A percentile compares a stretch with the other conserved stretches of the same genome.
Conservation (phyloP, 495 filamentous ascomycete species). For the Cairneyella variabilis region DNA sequence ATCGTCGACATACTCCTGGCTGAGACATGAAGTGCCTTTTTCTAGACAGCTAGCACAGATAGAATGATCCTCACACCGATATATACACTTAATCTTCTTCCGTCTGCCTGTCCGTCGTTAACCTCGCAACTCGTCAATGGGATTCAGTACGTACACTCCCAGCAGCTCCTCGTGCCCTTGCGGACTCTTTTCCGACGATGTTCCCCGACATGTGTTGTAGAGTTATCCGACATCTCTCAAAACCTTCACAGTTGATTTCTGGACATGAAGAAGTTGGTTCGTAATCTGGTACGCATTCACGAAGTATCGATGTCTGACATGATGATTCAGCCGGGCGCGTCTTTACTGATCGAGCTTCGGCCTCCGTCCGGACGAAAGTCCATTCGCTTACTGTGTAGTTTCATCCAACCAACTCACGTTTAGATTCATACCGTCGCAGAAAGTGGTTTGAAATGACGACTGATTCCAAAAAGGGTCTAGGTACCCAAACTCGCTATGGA, state of each 20-base stretch:
- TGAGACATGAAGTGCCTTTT: slow-evolving; percentile 33
- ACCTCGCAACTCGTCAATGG: background rate
- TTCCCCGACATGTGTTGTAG: background rate
- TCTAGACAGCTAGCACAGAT: slow-evolving; percentile 40
- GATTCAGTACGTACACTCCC: slow-evolving; percentile 33
- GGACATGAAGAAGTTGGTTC: background rate
- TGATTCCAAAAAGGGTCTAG: too few relatives aligned
- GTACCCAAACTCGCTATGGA: too few relatives aligned
- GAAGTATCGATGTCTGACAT: background rate
- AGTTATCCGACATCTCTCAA: background rate
- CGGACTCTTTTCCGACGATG: slow-evolving; percentile 32
- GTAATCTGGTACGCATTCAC: background rate
- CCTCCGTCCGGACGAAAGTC: too few relatives aligned
- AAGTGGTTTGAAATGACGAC: too few relatives aligned
- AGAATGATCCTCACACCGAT: slow-evolving; percentile 26
- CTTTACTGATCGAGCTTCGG: too few relatives aligned
- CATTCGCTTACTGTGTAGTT: too few relatives aligned
- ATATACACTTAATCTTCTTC: slow-evolving; percentile 44
- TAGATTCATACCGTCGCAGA: too few relatives aligned
- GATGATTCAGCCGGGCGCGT: too few relatives aligned
- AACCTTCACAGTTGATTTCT: background rate
- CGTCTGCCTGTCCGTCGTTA: slow-evolving; percentile 31
- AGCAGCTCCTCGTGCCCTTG: slow-evolving; percentile 48
- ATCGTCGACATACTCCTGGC: slow-evolving; percentile 36
- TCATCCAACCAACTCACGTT: too few relatives aligned